Evolutionary conservation across 2,329 filamentous ascomycete genomes (phyloP), one percentile per base, ranked within the genome.

Genomic region (Trichoderma polysporum): DNA sequence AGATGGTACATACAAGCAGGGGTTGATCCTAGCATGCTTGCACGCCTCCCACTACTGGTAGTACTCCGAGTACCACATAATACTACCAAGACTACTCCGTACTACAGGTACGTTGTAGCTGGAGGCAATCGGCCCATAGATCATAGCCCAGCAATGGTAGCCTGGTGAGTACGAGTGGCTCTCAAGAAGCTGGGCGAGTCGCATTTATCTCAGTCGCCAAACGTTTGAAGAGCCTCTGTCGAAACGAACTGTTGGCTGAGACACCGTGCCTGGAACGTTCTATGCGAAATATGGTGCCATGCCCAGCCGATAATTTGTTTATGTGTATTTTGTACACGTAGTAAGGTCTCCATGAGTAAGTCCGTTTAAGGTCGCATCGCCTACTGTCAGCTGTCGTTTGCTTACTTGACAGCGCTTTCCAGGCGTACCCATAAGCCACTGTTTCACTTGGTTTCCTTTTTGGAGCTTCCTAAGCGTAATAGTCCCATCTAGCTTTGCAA

Each of bases 121-220:
- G 47, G 59, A 27, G 47, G 59, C 33, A 53, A 53, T 39, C 25
- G 22, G 49, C 59, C 59, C 59, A 27, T 53, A 10, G 35, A 22
- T 22, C 25, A 41, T 54, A 35, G 59, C 27, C 41, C 49, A 19
- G 29, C 39, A 29, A 39, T 47, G 31, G 33, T 52, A 27, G 35
- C 35, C 31, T 52, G 41, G 41, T 50, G 31, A 35, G 15, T 60
- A 2, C 22, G 37, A 35, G 10, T 7, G 17, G 47, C 22, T 35
- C 17, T 10, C 17, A 9, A n/a, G 25, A 31, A 54, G 12, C 29
- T 33, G 22, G 22, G 22, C 15, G n/a, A 29, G 13, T 12, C n/a
- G 6, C n/a, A 63, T 63, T 17, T 33, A 53, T 31, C 49, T 53
- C 49, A 63, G 13, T 39, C 47, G 49, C 35, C 49, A 63, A 63